Conservation (phyloP, 805 yeast species). For the Spencermartinsiella europaea region DNA sequence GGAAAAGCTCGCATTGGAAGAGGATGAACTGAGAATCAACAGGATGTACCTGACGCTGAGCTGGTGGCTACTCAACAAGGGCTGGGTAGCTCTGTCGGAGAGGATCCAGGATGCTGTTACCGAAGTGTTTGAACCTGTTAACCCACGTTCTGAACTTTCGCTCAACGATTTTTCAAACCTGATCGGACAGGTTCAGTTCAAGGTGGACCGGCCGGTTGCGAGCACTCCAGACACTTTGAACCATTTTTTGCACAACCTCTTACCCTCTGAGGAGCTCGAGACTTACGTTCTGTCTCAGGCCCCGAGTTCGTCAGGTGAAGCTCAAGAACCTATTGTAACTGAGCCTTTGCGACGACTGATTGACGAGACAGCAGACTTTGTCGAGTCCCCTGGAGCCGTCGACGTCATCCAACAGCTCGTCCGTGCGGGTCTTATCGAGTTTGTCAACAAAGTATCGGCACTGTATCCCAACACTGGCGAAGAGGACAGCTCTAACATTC, state of each 20-base stretch:
- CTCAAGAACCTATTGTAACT: constrained; percentile 20
- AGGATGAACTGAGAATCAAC: constrained; percentile 39
- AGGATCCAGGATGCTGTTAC: constrained; percentile 53
- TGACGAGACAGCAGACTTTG: constrained; percentile 41
- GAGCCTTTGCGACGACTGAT: constrained; percentile 31
- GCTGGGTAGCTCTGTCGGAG: constrained; percentile 59
- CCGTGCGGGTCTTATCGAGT: constrained; percentile 41
- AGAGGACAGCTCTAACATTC: constrained; percentile 29
- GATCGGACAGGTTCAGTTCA: constrained; percentile 31
- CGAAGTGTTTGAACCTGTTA: constrained; percentile 54
- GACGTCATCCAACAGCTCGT: constrained; percentile 37
- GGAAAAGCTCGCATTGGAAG: constrained; percentile 23
- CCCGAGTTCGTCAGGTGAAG: constrained; percentile 24
- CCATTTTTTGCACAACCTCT: constrained; percentile 32
- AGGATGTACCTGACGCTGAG: constrained; percentile 81
- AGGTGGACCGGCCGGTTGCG: constrained; percentile 29
- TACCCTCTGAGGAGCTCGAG: constrained; percentile 51
- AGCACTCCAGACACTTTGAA: constrained; percentile 9
- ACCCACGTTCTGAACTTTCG: constrained; percentile 68
- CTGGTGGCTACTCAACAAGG: constrained; percentile 92
- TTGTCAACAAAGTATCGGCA: constrained; percentile 37
- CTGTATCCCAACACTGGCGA: constrained; percentile 17
- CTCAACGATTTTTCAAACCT: constrained; percentile 50
- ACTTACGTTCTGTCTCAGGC: constrained; percentile 51
- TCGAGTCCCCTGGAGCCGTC: constrained; percentile 38